phyloP scores from a whole-genome alignment of 169 alveolate genomes.

The Plasmodium knowlesi region DNA sequence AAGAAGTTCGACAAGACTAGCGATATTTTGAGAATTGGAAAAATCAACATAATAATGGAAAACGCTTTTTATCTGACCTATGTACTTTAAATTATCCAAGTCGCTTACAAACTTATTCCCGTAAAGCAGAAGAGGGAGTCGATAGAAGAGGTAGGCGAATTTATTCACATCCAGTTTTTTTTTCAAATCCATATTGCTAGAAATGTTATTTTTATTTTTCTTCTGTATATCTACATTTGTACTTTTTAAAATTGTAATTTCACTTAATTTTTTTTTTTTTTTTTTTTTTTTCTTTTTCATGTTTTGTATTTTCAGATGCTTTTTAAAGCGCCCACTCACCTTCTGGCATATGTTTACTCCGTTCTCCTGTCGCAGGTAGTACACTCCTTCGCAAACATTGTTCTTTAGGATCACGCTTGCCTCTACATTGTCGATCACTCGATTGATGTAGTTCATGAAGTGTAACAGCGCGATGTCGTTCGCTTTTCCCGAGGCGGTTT shows the following conservation, averaged over 20 bases:
- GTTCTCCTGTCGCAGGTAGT: constrained; percentile 12
- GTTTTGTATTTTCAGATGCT: constrained; percentile 8
- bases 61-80: neutral
- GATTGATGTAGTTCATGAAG: constrained; percentile 2
- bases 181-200: neutral
- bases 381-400: constrained; percentile 61
- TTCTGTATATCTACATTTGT: constrained; percentile 1
- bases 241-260: constrained; percentile 23
- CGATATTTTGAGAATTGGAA: constrained; percentile 18
- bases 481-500: neutral
- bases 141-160: constrained; percentile 33
- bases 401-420: constrained; percentile 18
- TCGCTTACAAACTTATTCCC: constrained; percentile 41
- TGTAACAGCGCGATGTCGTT: neutral
- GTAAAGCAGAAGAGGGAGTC: constrained; percentile 26
- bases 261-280: constrained; percentile 3
- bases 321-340: constrained; percentile 5
- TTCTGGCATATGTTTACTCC: constrained; percentile 62
- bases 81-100: constrained; percentile 7
- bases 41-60: neutral
- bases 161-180: constrained; percentile 41
- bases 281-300: constrained; percentile 15
- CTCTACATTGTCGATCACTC: constrained; percentile 31
- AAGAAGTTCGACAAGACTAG: constrained; percentile 7
- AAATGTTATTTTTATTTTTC: neutral